Percentiles rank a stretch among this genome's conserved stretches.
phyloP scores from a whole-genome alignment of 2,329 filamentous ascomycete genomes.

The Phaeosphaeria sp. region DNA sequence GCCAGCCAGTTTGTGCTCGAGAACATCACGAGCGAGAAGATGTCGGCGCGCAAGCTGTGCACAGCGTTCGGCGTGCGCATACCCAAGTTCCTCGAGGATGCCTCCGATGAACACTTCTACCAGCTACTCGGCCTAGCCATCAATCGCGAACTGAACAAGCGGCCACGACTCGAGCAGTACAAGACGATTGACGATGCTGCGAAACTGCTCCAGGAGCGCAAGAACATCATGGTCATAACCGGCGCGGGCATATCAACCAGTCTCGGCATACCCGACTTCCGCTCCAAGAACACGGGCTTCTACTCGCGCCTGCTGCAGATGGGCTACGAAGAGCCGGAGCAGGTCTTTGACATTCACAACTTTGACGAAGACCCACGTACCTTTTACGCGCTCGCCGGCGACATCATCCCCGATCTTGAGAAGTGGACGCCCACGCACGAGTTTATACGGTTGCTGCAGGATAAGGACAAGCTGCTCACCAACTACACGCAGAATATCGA shows the following conservation, averaged over 20 bases:
- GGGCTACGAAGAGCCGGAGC: conserved; percentile 83
- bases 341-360: conserved; percentile 90
- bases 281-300: conserved; percentile 89
- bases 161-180: conserved; percentile 78
- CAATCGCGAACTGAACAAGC: conserved; percentile 79
- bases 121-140: conserved; percentile 78
- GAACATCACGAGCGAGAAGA: conserved; percentile 60
- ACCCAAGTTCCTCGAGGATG: conserved; percentile 75
- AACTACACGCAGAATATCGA: conserved; percentile 99
- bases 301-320: conserved; percentile 84
- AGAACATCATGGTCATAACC: conserved; percentile 91
- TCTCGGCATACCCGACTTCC: conserved; percentile 95
- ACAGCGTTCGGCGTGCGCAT: conserved; percentile 83
- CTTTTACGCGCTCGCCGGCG: conserved; percentile 90
- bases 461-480: conserved; percentile 87
- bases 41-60: conserved; percentile 82
- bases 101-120: conserved; percentile 77
- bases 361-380: conserved; percentile 86
- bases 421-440: conserved; percentile 90
- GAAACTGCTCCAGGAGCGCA: conserved; percentile 71
- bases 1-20: conserved; percentile 77
- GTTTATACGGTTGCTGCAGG: conserved; percentile 88
- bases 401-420: conserved; percentile 82
- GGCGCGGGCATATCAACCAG: conserved; percentile 97
- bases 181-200: conserved; percentile 91